Evolutionary conservation across 2,329 filamentous ascomycete genomes (phyloP).

Genomic region (Pseudopithomyces maydicus): DNA sequence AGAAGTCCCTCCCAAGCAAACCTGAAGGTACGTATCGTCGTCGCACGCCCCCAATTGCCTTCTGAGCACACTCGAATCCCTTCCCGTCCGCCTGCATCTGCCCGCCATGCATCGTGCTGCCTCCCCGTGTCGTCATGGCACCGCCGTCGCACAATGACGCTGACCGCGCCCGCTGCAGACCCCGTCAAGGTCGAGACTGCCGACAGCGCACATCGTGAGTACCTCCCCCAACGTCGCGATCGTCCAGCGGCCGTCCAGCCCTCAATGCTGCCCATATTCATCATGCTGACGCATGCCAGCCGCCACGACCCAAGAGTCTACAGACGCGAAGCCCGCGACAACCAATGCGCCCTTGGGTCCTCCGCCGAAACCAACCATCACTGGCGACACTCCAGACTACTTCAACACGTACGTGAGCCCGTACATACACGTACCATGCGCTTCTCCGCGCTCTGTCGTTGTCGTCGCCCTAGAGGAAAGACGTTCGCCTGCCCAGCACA

Average conservation of each 20-base stretch:
- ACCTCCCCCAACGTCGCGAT: neutral
- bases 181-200: conserved; percentile 29
- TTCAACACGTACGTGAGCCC: conserved; percentile 46
- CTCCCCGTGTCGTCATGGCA: conserved; percentile 6
- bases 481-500: neutral
- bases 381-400: conserved; percentile 55
- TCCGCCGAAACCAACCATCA: conserved; percentile 50
- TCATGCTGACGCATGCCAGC: conserved; percentile 22
- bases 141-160: neutral
- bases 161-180: conserved; percentile 21
- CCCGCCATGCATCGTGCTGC: neutral
- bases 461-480: neutral
- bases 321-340: conserved; percentile 40
- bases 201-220: conserved; percentile 33
- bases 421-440: conserved; percentile 3
- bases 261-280: conserved; percentile 4
- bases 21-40: conserved; percentile 5
- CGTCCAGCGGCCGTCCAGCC: neutral
- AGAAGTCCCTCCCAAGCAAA: conserved; percentile 2
- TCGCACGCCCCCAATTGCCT: neutral
- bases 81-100: neutral
- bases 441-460: neutral
- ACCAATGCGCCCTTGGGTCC: conserved; percentile 57
- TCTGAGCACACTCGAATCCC: conserved; percentile 1
- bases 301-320: conserved; percentile 25